Base-by-base conservation (phyloP, 192 early-diverging fungal genomes). In the Neocallimastix lanati region DNA sequence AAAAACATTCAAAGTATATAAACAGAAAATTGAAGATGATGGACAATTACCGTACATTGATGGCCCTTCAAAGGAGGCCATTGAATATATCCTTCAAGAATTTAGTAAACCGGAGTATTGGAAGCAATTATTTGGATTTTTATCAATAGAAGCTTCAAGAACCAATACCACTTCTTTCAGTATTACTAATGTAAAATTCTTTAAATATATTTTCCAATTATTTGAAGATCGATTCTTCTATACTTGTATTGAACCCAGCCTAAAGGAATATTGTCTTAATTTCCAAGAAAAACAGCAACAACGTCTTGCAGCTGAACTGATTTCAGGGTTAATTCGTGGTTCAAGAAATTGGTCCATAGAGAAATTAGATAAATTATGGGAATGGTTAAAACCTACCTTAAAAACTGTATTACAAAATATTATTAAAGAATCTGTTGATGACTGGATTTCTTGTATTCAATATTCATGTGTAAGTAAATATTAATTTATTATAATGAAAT, bases 251-350 rank as follows among this genome's bases (percentile, higher is more conserved):
- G 85, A 90, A 80, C 84, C 90, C 2, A 79, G 85, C 27, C 78
- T 96, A n/a, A 85, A 84, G 50, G 81, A 77, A 33, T 83, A 93
- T 15, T 85, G 84, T 40, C 21, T 79, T 16, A 81, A 86, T 28
- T 84, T 87, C 12, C 91, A 92, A 79, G 92, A 93, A 38, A 93
- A 92, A 79, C 89, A 90, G 77, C 82, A 91, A 14, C 96, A 97
- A 82, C 86, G 95, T 21, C 92, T 94, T 2, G 94, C 91, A 0
- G 82, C 92, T 11, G 96, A 97, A 80, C 81, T 96, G 27, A 78
- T 94, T 7, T 90, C 87, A 4, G 96, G 96, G 5, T 36, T 96
- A 29, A 82, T 98, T 28, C 90, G 94, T 28, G 96, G 96, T 9
- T 89, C 87, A 78, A 98, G 96, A 83, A 93, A 97, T 82, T 98